Conservation (phyloP, 805 yeast genomes). For the Pichia manshurica region DNA sequence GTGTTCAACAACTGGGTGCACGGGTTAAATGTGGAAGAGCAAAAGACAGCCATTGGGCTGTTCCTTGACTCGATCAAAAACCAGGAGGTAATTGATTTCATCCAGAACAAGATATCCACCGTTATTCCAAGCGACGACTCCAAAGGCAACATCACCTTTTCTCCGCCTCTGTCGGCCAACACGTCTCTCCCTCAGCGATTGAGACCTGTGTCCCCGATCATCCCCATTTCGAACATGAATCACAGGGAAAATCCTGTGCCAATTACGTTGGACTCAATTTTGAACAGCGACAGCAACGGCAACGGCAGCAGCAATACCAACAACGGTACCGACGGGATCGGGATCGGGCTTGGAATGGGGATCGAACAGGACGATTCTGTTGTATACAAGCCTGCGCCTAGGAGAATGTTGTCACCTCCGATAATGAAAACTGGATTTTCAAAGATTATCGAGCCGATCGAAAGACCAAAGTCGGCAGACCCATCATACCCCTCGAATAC, state of each 20-base stretch:
- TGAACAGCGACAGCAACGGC: slow-evolving; percentile 23
- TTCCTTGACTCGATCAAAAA: slow-evolving; percentile 40
- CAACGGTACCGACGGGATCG: neutral
- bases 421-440: slow-evolving; percentile 7
- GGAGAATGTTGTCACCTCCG: slow-evolving; percentile 11
- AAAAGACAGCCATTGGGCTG: slow-evolving; percentile 41
- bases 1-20: slow-evolving; percentile 43
- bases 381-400: slow-evolving; percentile 10
- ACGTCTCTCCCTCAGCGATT: slow-evolving; percentile 17
- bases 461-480: slow-evolving; percentile 44
- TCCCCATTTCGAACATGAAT: slow-evolving; percentile 19
- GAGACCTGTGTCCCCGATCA: slow-evolving; percentile 30
- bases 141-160: slow-evolving; percentile 11
- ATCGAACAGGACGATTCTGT: neutral
- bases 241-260: slow-evolving; percentile 26
- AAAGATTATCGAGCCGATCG: slow-evolving; percentile 17
- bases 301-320: neutral
- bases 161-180: slow-evolving; percentile 22
- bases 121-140: neutral
- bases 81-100: slow-evolving; percentile 32
- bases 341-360: too few relatives aligned
- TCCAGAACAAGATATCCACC: slow-evolving; percentile 1
- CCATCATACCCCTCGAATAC: slow-evolving; percentile 23
- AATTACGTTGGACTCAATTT: slow-evolving; percentile 34
- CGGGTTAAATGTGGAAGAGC: slow-evolving; percentile 42